Percentiles rank a stretch among this genome's conserved stretches.
These are phyloP conservation scores for Hyaloraphidium curvatum DNA, from an alignment of 192 early-diverging fungal genomes.

Conservation along the genomic window DNA sequence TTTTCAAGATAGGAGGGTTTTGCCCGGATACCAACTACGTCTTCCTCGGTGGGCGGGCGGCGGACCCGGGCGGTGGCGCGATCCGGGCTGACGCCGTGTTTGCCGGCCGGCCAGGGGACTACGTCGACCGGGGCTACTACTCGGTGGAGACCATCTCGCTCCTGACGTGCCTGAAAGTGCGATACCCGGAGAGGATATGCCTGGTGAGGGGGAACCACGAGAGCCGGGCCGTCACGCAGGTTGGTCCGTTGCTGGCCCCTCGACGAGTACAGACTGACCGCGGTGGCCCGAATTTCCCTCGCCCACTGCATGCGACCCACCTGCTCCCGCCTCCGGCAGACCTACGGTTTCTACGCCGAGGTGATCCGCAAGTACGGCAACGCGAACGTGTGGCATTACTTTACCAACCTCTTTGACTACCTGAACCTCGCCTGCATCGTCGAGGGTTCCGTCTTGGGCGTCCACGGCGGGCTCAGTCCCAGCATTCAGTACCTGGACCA, in stretches of 20 bases:
- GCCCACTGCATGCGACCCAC: too few relatives aligned
- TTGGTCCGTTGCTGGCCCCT: slow-evolving; percentile 14
- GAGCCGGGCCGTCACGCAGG: slow-evolving; percentile 75
- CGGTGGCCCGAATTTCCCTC: too few relatives aligned
- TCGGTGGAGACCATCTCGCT: slow-evolving; percentile 84
- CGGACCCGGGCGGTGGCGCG: background rate
- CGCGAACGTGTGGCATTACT: slow-evolving; percentile 70
- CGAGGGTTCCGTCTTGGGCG: slow-evolving; percentile 78
- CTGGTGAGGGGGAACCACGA: slow-evolving; percentile 91
- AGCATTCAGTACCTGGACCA: slow-evolving; percentile 72
- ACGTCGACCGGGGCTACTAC: slow-evolving; percentile 70
- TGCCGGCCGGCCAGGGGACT: slow-evolving; percentile 46
- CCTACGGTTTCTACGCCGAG: slow-evolving; percentile 88
- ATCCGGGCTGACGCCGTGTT: background rate
- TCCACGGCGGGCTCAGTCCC: slow-evolving; percentile 80
- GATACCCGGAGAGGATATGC: slow-evolving; percentile 74
- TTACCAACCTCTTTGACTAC: slow-evolving; percentile 89
- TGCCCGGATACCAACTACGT: slow-evolving; percentile 71
- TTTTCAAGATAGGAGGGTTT: slow-evolving; percentile 65
- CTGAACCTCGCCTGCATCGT: slow-evolving; percentile 74
- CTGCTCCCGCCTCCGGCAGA: too few relatives aligned
- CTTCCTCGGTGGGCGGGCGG: slow-evolving; percentile 39
- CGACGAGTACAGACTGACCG: too few relatives aligned
- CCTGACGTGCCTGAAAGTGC: slow-evolving; percentile 67
- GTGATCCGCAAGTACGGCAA: slow-evolving; percentile 76